Base-by-base conservation (phyloP, 2,329 filamentous ascomycete species). In the Penicillium sp. region DNA sequence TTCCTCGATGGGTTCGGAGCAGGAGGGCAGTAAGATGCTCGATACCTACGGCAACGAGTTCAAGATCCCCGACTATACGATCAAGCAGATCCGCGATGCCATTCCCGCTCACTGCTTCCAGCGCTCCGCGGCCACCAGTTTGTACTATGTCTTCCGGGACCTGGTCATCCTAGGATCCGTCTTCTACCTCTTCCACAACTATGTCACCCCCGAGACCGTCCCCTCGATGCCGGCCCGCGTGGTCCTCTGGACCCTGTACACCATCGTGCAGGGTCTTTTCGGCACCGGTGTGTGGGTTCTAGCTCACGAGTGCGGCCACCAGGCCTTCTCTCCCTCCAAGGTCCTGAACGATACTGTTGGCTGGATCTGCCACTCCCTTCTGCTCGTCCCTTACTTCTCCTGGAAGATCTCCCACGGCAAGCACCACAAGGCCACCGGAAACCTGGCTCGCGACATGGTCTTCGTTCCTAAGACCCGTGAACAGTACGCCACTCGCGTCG, bases 371-470 rank as follows among this genome's bases (percentile, higher is more conserved):
- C 93, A 97, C 80, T 96, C 92, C 36, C 76, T 86, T 42, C 85
- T 97, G 37, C 82, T 97, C 54, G 93, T 99, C 46, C 94, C 94
- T 22, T 99, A 97, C 81, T 99, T 97, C 81, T 96, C 91, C 73
- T 99, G 94, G 94, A 96, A 99, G 81, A 92, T 97, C 78, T 96
- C 91, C 64, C 94, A 99, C 80, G 89, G 91, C 81, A 96, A 96
- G 86, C 94, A 99, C 82, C 94, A 99, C 89, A 97, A 97, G 84
- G 91, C 92, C 62, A 99, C 94, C 37, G 94, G 92, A 68, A 86
- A 99, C 82, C 87, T 99, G 79, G 91, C 95, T 78, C 90, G 93
- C 66, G 94, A 99, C 78, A 99, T 99, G 94, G 94, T 97, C 61
- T 97, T 97, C 74, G 82, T 97, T n/a, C 94, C 94, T 58, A 90